Base-by-base conservation (phyloP, 306 rosid species). In the Quercus cerris region DNA sequence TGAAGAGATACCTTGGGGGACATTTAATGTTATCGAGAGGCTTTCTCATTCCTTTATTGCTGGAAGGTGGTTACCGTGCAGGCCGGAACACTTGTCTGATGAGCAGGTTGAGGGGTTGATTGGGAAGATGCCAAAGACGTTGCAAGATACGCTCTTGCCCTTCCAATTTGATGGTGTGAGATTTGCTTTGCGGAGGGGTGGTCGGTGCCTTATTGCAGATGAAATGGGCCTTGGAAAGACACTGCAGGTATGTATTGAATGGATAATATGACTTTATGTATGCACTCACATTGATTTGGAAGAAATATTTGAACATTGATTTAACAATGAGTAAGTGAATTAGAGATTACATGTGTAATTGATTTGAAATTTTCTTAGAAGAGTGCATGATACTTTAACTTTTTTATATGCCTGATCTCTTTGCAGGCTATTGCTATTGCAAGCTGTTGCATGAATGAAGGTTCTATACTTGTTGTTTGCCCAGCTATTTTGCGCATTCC, bases 161-260 rank as follows among this genome's bases (percentile, higher is more conserved):
- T 95, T 95, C 81, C 99, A 93, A 69, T 76, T 81, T 31, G 99
- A 93, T 51, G 99, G 99, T 5, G 46, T 95, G 73, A 85, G 87
- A 80, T 95, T 91, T 68, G 93, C 96, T 22, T 82, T 95, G 85
- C 87, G 85, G 68, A 90, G 98, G 81, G 99, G 99, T n/a, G 97
- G 89, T 1, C 83, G 99, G 11, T 93, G 97, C 87, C 97, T 95
- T 62, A 95, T 95, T 77, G 98, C 97, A 0, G 99, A 95, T 61
- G 98, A 95, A 38, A 95, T 95, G 99, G 98, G 98, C 55, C 97
- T 95, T 20, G 99, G 99, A 44, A 95, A 95, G 77, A 95, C 99
- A 30, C 89, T 95, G 13, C 99, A 95, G 97, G 99, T 95, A 49
- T 44, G 30, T 76, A n/a, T 49, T 14, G 22, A 58, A n/a, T 27